These are phyloP conservation scores for Podochytrium sp. DNA, from an alignment of 192 early-diverging fungal species.

Conservation along the genomic window DNA sequence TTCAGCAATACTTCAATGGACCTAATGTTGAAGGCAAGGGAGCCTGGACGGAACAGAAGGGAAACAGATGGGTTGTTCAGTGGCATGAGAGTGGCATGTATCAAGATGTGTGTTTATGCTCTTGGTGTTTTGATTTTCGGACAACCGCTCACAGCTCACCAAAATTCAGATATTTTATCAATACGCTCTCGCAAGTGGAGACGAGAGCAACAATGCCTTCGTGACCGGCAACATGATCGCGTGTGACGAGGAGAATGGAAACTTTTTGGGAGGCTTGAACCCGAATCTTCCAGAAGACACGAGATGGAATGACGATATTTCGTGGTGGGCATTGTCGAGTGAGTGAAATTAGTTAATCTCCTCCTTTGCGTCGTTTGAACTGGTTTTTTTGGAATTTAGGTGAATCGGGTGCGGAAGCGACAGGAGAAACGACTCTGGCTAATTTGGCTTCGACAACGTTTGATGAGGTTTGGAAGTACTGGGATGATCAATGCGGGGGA, in stretches of 20 bases:
- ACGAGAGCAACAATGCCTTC: not conserved
- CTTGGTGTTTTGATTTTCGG: not conserved
- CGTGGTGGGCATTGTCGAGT: slow-evolving; percentile 49
- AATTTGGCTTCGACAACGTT: not conserved
- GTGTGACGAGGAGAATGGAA: not conserved
- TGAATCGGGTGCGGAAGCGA: not conserved
- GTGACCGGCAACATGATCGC: not conserved
- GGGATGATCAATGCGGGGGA: slow-evolving; percentile 17
- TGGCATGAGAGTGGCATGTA: not conserved
- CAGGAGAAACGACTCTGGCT: not conserved
- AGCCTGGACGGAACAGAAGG: not conserved
- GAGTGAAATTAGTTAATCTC: slow-evolving; percentile 26
- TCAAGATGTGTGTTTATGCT: not conserved
- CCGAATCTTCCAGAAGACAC: slow-evolving; percentile 24
- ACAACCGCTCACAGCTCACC: not conserved
- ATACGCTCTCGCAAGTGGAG: not conserved
- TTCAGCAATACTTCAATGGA: not conserved
- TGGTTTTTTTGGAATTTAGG: not conserved
- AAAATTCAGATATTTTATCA: not conserved
- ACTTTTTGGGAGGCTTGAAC: not conserved
- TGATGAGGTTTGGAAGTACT: not conserved
- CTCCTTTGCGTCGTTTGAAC: slow-evolving; percentile 19
- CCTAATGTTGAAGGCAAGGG: not conserved
- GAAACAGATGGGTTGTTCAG: not conserved
- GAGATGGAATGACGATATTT: slow-evolving; percentile 56